Conservation (phyloP, 2,329 filamentous ascomycete species). For the Trichoderma koningii region DNA sequence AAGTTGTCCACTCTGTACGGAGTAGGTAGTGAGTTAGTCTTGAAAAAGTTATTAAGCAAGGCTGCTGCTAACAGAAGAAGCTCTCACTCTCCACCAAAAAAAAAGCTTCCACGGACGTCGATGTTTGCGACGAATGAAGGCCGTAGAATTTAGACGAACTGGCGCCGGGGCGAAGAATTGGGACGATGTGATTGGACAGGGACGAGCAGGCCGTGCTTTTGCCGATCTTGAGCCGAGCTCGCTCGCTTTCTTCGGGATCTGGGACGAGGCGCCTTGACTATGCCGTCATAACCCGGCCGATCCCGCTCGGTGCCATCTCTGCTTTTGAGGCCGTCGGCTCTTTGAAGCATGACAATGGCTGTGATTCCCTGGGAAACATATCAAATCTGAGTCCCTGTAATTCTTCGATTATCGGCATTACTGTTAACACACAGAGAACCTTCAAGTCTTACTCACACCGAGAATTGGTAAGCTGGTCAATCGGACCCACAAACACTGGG, state of each 20-base stretch:
- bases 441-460: background rate
- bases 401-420: background rate
- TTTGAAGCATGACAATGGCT: background rate
- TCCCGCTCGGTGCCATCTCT: constrained; percentile 11
- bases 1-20: constrained; percentile 12
- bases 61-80: no score
- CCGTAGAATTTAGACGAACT: constrained; percentile 5
- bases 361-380: no score
- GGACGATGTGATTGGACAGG: background rate
- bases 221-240: constrained; percentile 35
- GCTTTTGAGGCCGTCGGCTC: background rate
- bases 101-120: constrained; percentile 16
- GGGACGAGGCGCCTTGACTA: constrained; percentile 34
- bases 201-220: constrained; percentile 30
- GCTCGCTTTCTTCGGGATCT: constrained; percentile 12
- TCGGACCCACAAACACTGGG: background rate
- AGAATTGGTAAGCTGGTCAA: constrained; percentile 12
- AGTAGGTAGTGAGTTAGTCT: constrained; percentile 8
- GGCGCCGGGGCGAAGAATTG: constrained; percentile 12
- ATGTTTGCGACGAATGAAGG: constrained; percentile 11
- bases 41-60: constrained; percentile 24
- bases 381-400: no score
- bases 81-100: background rate
- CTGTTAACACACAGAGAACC: no score
- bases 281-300: constrained; percentile 37